These are phyloP conservation scores for Termitomyces sp. DNA, from an alignment of 768 basidiomycete genomes.

Conservation along the genomic window DNA sequence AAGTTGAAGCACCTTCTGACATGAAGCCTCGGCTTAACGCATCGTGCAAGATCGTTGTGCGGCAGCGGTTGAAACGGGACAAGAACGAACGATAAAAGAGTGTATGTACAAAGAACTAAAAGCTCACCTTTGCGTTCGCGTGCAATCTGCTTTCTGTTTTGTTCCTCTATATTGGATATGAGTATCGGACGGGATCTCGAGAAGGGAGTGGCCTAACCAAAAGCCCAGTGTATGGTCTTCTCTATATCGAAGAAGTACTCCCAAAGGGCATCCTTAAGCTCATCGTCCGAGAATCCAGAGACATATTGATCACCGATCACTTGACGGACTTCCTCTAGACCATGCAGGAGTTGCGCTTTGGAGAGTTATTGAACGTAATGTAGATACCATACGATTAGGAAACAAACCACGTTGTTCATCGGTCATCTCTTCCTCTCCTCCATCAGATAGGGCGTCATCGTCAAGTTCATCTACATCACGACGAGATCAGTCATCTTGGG, in stretches of 20 bases:
- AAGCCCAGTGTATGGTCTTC: constrained; percentile 65
- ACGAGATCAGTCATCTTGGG: constrained; percentile 1
- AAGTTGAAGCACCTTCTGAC: constrained; percentile 59
- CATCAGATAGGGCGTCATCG: constrained; percentile 74
- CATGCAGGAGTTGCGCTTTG: constrained; percentile 63
- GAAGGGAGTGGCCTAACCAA: constrained; percentile 46
- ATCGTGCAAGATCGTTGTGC: constrained; percentile 12
- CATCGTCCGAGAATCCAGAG: constrained; percentile 66
- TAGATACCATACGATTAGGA: not conserved
- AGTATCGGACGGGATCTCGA: constrained; percentile 6
- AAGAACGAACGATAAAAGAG: constrained; percentile 20
- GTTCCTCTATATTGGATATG: constrained; percentile 50
- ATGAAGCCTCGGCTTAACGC: constrained; percentile 24
- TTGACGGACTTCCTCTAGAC: constrained; percentile 60
- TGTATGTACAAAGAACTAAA: constrained; percentile 18
- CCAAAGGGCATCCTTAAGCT: constrained; percentile 81
- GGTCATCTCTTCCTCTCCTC: constrained; percentile 76
- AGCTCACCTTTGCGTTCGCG: constrained; percentile 84
- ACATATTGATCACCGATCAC: constrained; percentile 61
- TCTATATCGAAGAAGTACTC: constrained; percentile 84
- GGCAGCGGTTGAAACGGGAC: constrained; percentile 20
- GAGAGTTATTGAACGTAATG: constrained; percentile 5
- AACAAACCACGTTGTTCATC: constrained; percentile 70
- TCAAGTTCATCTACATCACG: constrained; percentile 71
- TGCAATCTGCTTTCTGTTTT: constrained; percentile 54